phyloP scores from a whole-genome alignment of 208 protist species.

The Endotrypanum monterogeii region DNA sequence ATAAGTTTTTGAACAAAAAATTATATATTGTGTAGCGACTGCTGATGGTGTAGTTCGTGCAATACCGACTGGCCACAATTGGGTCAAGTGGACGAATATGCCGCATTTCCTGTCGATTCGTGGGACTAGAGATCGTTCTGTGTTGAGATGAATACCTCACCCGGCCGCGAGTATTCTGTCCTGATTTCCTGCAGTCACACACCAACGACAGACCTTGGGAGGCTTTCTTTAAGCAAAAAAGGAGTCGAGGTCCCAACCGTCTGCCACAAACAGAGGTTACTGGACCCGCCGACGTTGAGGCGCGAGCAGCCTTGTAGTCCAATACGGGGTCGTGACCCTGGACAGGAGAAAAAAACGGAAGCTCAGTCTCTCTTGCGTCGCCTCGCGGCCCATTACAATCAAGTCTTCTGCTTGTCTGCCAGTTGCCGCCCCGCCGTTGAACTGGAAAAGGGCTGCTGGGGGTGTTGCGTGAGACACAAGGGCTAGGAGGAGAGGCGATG shows the following conservation, averaged over 20 bases:
- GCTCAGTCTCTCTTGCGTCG: not conserved
- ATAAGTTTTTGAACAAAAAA: constrained; percentile 96
- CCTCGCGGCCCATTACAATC: not conserved
- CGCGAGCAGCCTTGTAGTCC: not conserved
- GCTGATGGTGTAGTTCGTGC: constrained; percentile 89
- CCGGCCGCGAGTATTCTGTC: not conserved
- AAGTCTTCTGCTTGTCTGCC: not conserved
- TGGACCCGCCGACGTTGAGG: not conserved
- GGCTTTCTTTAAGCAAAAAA: not conserved
- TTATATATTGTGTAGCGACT: constrained; percentile 94
- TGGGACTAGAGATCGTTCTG: not conserved
- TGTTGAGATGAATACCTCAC: not conserved
- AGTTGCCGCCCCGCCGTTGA: not conserved
- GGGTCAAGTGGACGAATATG: constrained; percentile 46
- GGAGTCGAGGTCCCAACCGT: not conserved
- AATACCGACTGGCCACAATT: constrained; percentile 39
- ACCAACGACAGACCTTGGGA: not conserved
- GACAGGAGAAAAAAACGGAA: not conserved
- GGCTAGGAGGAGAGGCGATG: not conserved
- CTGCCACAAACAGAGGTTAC: not conserved
- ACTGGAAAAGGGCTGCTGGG: not conserved
- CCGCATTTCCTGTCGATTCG: constrained; percentile 32
- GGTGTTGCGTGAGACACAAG: not conserved
- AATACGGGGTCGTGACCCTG: not conserved
- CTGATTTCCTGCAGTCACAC: not conserved